Evolutionary conservation across 192 early-diverging fungal species (phyloP).

Genomic region (Coemansia furcata): DNA sequence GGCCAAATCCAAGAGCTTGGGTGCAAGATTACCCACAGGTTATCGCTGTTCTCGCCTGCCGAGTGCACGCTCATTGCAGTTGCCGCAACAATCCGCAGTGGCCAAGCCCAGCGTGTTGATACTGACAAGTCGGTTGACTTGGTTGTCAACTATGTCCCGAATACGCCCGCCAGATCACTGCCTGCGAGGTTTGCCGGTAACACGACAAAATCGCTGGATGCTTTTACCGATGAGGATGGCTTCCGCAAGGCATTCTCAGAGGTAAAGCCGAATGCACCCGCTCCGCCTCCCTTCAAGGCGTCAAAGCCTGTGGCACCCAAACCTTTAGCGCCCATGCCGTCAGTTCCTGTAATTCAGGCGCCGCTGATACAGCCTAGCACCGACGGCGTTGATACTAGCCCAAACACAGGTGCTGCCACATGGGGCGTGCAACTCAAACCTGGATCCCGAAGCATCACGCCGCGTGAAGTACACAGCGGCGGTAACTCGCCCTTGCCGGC

Average conservation of each 20-base stretch:
- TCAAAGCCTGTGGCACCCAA: slow-evolving; percentile 19
- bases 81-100: slow-evolving; percentile 40
- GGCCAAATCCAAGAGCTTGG: slow-evolving; percentile 45
- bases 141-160: slow-evolving; percentile 48
- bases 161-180: slow-evolving; percentile 34
- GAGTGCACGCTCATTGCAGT: slow-evolving; percentile 50
- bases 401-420: slow-evolving; percentile 39
- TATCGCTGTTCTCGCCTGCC: slow-evolving; percentile 40
- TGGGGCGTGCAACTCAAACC: slow-evolving; percentile 50
- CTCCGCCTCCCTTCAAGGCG: slow-evolving; percentile 30
- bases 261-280: slow-evolving; percentile 41
- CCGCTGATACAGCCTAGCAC: slow-evolving; percentile 1
- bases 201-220: slow-evolving; percentile 35
- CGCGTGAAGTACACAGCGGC: neutral
- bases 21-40: slow-evolving; percentile 35
- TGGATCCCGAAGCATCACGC: slow-evolving; percentile 1
- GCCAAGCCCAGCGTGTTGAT: slow-evolving; percentile 43
- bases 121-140: slow-evolving; percentile 32
- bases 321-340: slow-evolving; percentile 2
- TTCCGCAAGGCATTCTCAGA: slow-evolving; percentile 46
- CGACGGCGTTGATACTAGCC: slow-evolving; percentile 34
- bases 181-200: slow-evolving; percentile 38
- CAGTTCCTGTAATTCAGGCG: neutral
- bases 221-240: slow-evolving; percentile 41
- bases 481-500: neutral